These are phyloP conservation scores for Phytopythium sindhum DNA, from an alignment of 352 stramenopile genomes.

Conservation along the genomic window DNA sequence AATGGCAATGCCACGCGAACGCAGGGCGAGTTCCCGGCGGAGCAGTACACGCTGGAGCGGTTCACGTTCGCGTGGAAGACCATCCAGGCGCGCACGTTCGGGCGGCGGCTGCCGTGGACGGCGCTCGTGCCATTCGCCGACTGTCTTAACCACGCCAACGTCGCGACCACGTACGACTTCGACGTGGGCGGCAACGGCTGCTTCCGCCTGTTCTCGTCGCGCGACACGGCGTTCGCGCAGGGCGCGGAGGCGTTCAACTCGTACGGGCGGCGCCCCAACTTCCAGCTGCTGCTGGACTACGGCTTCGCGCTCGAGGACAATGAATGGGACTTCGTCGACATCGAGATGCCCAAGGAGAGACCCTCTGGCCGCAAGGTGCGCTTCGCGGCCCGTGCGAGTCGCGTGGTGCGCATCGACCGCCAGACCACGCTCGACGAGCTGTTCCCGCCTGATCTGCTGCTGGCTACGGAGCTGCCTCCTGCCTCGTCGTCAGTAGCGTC, in stretches of 20 bases:
- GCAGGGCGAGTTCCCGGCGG: slow-evolving; percentile 41
- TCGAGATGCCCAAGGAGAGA: slow-evolving; percentile 45
- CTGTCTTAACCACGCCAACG: slow-evolving; percentile 91
- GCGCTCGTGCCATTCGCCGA: slow-evolving; percentile 91
- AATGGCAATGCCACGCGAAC: background rate
- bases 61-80: slow-evolving; percentile 88
- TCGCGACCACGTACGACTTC: slow-evolving; percentile 88
- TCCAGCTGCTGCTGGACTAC: slow-evolving; percentile 90
- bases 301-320: slow-evolving; percentile 90
- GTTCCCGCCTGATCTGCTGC: slow-evolving; percentile 31
- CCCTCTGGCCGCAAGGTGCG: slow-evolving; percentile 31
- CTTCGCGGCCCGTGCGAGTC: slow-evolving; percentile 24
- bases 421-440: slow-evolving; percentile 46
- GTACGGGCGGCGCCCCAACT: slow-evolving; percentile 87
- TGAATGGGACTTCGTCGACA: slow-evolving; percentile 81
- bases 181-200: slow-evolving; percentile 43
- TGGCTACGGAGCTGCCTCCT: background rate
- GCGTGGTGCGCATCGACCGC: slow-evolving; percentile 45
- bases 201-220: slow-evolving; percentile 75
- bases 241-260: slow-evolving; percentile 89
- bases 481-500: background rate
- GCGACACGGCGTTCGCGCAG: slow-evolving; percentile 41
- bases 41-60: slow-evolving; percentile 55
- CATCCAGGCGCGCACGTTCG: slow-evolving; percentile 90
- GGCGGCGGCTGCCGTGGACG: slow-evolving; percentile 86